Conservation (phyloP, 805 yeast genomes). For the Teunomyces atbi region DNA sequence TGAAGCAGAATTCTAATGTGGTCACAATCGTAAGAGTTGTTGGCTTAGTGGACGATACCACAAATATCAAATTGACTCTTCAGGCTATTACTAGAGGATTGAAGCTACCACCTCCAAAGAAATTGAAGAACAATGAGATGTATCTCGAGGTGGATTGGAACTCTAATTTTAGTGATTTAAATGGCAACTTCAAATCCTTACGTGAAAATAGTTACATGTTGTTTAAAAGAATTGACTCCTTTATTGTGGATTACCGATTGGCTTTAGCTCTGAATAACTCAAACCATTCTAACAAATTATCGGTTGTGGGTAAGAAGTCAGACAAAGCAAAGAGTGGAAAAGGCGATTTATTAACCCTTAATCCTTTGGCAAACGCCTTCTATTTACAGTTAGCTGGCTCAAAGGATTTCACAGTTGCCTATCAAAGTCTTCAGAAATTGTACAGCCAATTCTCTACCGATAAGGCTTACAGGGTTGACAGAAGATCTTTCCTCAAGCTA, state of each 20-base stretch:
- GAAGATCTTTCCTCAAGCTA: slow-evolving; percentile 12
- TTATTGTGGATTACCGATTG: slow-evolving; percentile 36
- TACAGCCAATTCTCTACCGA: slow-evolving; percentile 21
- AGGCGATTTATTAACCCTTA: slow-evolving; percentile 44
- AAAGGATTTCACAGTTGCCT: slow-evolving; percentile 46
- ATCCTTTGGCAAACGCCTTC: slow-evolving; percentile 62
- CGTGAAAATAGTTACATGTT: slow-evolving; percentile 16
- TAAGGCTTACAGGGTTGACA: slow-evolving; percentile 7
- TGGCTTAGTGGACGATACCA: slow-evolving; percentile 45
- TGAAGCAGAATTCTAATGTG: slow-evolving; percentile 14
- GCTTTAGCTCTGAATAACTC: slow-evolving; percentile 21
- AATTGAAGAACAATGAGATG: slow-evolving; percentile 21
- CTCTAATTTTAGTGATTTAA: slow-evolving; percentile 15
- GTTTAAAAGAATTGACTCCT: slow-evolving; percentile 39
- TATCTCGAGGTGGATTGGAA: slow-evolving; percentile 27
- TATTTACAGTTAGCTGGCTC: slow-evolving; percentile 52
- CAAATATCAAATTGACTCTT: slow-evolving; percentile 44
- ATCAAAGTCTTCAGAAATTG: slow-evolving; percentile 38
- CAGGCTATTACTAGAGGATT: slow-evolving; percentile 48
- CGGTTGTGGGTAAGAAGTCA: neutral
- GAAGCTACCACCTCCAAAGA: slow-evolving; percentile 4
- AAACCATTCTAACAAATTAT: slow-evolving; percentile 7
- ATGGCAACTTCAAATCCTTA: slow-evolving; percentile 18
- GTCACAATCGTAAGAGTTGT: slow-evolving; percentile 48
- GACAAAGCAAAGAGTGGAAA: slow-evolving; percentile 2